A percentile compares a stretch with the other conserved stretches of the same genome.
Evolutionary conservation across 2,329 filamentous ascomycete genomes (phyloP).

Genomic region (Aureobasidium leucospermi): DNA sequence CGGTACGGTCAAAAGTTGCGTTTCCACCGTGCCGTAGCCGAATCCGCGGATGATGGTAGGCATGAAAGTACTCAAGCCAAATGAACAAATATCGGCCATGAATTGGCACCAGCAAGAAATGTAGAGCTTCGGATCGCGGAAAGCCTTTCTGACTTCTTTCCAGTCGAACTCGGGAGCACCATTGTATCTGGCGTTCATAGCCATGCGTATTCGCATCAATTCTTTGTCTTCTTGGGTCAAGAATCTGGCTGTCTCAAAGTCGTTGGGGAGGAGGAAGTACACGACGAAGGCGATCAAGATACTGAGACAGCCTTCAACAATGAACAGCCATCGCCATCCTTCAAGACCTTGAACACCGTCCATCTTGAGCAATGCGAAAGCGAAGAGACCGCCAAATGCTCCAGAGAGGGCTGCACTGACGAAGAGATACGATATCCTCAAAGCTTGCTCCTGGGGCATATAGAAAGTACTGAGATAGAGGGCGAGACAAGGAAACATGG

Average conservation of each 20-base stretch:
- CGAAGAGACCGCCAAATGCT: slow-evolving; percentile 64
- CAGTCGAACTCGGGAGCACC: slow-evolving; percentile 39
- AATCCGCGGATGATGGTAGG: slow-evolving; percentile 70
- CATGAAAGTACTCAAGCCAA: slow-evolving; percentile 70
- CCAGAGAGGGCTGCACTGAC: slow-evolving; percentile 64
- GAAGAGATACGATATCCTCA: slow-evolving; percentile 67
- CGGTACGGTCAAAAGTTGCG: slow-evolving; percentile 70
- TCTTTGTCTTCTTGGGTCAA: slow-evolving; percentile 52
- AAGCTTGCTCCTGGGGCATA: slow-evolving; percentile 62
- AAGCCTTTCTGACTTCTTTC: slow-evolving; percentile 57
- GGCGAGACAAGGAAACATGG: slow-evolving; percentile 55
- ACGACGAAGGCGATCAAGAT: slow-evolving; percentile 49
- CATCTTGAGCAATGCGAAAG: slow-evolving; percentile 67
- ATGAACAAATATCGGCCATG: slow-evolving; percentile 66
- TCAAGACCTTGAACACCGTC: slow-evolving; percentile 56
- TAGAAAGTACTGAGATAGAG: slow-evolving; percentile 71
- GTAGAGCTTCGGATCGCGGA: slow-evolving; percentile 58
- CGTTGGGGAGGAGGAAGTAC: slow-evolving; percentile 55
- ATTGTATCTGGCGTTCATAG: not conserved
- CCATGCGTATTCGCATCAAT: slow-evolving; percentile 38
- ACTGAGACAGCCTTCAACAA: slow-evolving; percentile 50
- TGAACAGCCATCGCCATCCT: slow-evolving; percentile 69
- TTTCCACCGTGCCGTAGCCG: slow-evolving; percentile 57
- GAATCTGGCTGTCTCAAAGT: slow-evolving; percentile 57
- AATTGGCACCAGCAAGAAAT: slow-evolving; percentile 49